Base-by-base conservation (phyloP, 306 rosid species). In the Pterocarpus santalinus region DNA sequence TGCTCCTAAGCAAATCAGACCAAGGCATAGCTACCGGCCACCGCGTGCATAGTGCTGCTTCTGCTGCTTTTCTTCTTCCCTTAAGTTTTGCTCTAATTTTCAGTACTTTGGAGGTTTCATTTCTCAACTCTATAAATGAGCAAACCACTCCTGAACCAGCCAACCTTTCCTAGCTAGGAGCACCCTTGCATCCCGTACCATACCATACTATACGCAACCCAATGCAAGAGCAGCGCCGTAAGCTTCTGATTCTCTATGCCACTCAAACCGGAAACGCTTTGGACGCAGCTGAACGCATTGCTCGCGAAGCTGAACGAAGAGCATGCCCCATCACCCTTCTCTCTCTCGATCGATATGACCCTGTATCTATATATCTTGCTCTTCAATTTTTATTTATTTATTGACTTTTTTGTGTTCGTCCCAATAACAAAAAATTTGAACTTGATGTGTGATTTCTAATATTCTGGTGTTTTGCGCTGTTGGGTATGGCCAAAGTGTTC, bases 221-320 rank as follows among this genome's bases (percentile, higher is more conserved):
- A 55, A 55, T 55, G 94, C 87, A 77, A 78, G 88, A 68, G 16
- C 73, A 62, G 8, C 71, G 41, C 44, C 82, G 75, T 33, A 87
- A 86, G 85, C 88, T 91, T 14, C 58, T 90, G 32, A 86, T 93
- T n/a, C 91, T 93, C 1, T 91, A 90, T 75, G 97, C 92, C 14
- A 90, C 95, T 52, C 86, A 95, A 80, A 95, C 97, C 3, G 94
- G 97, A 28, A 95, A 95, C 75, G 95, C 99, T 43, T 79, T 91
- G 88, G 99, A 93, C 73, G 97, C 90, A 6, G 95, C 99, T 4
- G 99, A 95, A 80, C 89, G 90, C 82, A 65, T 89, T 56, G 90
- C 85, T 70, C 97, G 98, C 12, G 94, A 91, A 82, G 98, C 97
- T 4, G 91, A 91, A 75, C 92, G 92, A 83, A 77, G 97, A 88